Evolutionary conservation across 2,329 filamentous ascomycete species (phyloP).

Genomic region (Aspergillus clavatus): DNA sequence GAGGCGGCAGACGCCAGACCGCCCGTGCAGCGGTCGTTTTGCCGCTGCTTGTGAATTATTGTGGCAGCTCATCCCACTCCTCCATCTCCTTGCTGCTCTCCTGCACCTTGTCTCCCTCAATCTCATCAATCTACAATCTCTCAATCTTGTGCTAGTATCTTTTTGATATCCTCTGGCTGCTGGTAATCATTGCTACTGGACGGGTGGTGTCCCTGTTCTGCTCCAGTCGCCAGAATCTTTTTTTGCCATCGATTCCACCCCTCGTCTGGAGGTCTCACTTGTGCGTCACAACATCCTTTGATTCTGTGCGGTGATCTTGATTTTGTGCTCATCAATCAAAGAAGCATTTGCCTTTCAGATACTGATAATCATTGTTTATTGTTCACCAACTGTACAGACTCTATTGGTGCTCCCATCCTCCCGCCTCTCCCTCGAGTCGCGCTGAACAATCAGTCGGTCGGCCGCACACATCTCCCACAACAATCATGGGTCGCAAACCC

Average conservation of each 20-base stretch:
- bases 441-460: constrained; percentile 10
- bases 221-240: constrained; percentile 6
- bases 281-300: constrained; percentile 9
- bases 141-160: background rate
- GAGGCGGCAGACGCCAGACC: constrained; percentile 27
- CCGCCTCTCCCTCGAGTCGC: constrained; percentile 8
- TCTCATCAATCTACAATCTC: background rate
- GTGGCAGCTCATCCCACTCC: constrained; percentile 15
- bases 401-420: background rate
- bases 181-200: constrained; percentile 3
- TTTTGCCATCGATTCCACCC: constrained; percentile 18
- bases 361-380: background rate
- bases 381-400: background rate
- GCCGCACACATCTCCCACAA: constrained; percentile 2
- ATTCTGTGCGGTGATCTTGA: background rate
- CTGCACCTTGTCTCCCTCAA: constrained; percentile 4
- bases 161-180: background rate
- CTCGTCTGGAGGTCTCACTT: constrained; percentile 5
- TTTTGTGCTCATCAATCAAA: background rate
- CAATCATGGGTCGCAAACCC: constrained; percentile 72
- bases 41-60: constrained; percentile 20
- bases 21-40: constrained; percentile 32
- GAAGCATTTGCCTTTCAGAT: background rate
- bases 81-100: constrained; percentile 18
- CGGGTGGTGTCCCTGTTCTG: constrained; percentile 4